Evolutionary conservation across 305 asterid genomes (phyloP).

Genomic region (Caryopteris hybrid): DNA sequence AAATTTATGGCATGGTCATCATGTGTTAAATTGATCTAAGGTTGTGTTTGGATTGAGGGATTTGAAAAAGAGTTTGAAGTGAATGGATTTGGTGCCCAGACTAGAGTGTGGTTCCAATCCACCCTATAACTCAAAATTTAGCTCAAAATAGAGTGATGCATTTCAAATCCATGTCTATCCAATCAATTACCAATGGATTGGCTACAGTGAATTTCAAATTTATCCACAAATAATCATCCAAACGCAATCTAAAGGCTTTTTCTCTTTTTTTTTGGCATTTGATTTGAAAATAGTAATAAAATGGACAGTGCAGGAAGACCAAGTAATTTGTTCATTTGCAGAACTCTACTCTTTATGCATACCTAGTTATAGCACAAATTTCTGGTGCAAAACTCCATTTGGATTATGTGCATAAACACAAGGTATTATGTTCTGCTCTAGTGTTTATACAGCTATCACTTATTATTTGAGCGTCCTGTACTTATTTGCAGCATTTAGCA

Average conservation of each 20-base stretch:
- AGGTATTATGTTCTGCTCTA: not conserved
- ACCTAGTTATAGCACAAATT: no score
- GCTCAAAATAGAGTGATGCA: not conserved
- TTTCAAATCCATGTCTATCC: not conserved
- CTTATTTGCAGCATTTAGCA: conserved; percentile 41
- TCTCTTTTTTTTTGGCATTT: not conserved
- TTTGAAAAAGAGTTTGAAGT: not conserved
- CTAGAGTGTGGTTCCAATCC: not conserved
- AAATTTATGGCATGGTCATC: not conserved
- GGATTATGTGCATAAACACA: not conserved
- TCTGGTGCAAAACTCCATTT: conserved; percentile 5
- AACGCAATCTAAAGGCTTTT: not conserved
- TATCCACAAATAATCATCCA: not conserved
- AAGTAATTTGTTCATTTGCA: not conserved
- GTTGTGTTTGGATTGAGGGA: not conserved
- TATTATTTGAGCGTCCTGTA: conserved; percentile 12
- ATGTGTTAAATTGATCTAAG: not conserved
- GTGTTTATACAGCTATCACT: not conserved
- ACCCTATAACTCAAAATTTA: not conserved
- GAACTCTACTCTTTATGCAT: no score
- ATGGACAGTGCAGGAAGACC: not conserved
- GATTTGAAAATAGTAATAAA: not conserved
- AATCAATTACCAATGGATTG: not conserved
- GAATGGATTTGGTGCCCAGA: not conserved
- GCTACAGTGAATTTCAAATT: not conserved